Conservation (phyloP, 306 rosid species). For the Vigna mungo region DNA sequence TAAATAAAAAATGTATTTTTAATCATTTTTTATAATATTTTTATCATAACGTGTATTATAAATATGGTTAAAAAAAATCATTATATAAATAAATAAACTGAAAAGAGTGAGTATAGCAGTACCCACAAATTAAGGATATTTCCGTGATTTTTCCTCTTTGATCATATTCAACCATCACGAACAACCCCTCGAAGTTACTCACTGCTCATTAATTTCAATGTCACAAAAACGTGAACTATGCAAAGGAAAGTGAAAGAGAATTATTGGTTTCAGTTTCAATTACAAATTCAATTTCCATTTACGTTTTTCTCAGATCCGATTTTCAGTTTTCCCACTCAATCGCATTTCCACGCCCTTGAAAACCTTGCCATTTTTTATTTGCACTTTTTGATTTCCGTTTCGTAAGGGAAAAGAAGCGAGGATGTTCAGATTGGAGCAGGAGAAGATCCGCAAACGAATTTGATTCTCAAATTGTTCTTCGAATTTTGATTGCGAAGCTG, state of each 20-base stretch:
- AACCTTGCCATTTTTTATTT: neutral
- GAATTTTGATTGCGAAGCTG: constrained; percentile 20
- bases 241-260: neutral
- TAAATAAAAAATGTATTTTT: too few species aligned
- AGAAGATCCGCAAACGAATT: constrained; percentile 54
- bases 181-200: neutral
- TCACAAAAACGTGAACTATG: constrained; percentile 16
- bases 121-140: constrained; percentile 26
- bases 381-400: constrained; percentile 9
- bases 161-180: neutral
- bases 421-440: constrained; percentile 50
- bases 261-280: neutral
- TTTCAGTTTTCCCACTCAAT: constrained; percentile 25
- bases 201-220: constrained; percentile 8
- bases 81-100: too few species aligned
- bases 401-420: neutral
- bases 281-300: neutral
- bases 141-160: constrained; percentile 13
- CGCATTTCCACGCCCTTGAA: constrained; percentile 20
- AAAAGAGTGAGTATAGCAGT: neutral
- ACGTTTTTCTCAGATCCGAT: constrained; percentile 37
- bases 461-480: constrained; percentile 21
- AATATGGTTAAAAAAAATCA: too few species aligned
- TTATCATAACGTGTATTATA: too few species aligned
- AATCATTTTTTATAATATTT: too few species aligned